Conservation (phyloP, 257 asterid genomes). For the Lantana camara region DNA sequence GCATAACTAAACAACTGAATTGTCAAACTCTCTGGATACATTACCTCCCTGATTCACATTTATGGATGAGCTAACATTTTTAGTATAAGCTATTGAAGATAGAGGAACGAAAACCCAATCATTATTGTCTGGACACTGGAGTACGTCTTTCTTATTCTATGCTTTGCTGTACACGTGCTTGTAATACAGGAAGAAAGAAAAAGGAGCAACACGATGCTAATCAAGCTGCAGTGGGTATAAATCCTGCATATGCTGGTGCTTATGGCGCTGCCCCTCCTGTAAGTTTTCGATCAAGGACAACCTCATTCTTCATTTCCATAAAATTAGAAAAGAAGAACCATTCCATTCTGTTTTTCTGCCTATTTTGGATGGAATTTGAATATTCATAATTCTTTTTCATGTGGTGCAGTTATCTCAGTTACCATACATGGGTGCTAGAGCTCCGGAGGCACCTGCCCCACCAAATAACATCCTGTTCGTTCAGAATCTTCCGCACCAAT, state of each 20-base stretch:
- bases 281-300: slow-evolving; percentile 43
- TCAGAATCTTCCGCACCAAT: slow-evolving; percentile 93
- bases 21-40: not conserved
- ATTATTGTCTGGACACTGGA: too few species aligned
- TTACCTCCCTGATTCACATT: not conserved
- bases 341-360: not conserved
- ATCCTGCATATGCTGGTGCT: slow-evolving; percentile 71
- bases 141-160: not conserved
- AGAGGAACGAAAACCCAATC: not conserved
- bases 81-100: slow-evolving; percentile 9
- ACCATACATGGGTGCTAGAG: slow-evolving; percentile 69
- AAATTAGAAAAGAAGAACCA: too few species aligned
- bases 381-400: slow-evolving; percentile 13
- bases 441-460: slow-evolving; percentile 95
- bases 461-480: slow-evolving; percentile 86
- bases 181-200: slow-evolving; percentile 78
- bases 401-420: slow-evolving; percentile 75
- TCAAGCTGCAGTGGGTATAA: slow-evolving; percentile 64
- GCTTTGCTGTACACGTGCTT: slow-evolving; percentile 8
- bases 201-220: slow-evolving; percentile 83
- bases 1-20: not conserved
- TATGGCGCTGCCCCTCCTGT: slow-evolving; percentile 91
- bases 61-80: not conserved
- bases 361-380: not conserved
- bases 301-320: not conserved